These are phyloP conservation scores for Anastatica hierochuntica DNA, from an alignment of 345 rosid genomes.

Conservation along the genomic window DNA sequence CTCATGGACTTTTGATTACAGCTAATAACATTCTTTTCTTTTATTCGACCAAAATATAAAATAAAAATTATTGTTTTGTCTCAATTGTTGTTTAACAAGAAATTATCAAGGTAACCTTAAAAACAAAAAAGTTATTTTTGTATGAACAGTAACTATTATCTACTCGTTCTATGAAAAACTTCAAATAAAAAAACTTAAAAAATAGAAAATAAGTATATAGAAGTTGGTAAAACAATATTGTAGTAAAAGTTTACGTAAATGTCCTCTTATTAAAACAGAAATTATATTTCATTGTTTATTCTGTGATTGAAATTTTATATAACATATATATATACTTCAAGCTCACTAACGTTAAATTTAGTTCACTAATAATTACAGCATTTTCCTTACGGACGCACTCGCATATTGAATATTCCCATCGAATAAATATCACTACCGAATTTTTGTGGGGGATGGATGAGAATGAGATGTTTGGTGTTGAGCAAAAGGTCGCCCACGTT, in stretches of 20 bases:
- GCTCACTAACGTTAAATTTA: no score
- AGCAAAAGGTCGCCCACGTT: background rate
- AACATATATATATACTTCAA: background rate
- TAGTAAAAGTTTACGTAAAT: no score
- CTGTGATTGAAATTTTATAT: no score
- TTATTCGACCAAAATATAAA: background rate
- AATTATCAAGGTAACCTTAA: no score
- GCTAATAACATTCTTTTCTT: background rate
- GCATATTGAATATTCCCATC: constrained; percentile 15
- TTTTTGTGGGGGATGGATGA: constrained; percentile 18
- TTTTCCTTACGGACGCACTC: constrained; percentile 24
- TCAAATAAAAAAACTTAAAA: no score
- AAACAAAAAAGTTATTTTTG: no score
- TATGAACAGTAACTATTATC: no score
- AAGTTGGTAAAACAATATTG: no score
- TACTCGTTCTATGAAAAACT: no score
- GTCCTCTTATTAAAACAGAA: no score
- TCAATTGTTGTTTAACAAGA: background rate
- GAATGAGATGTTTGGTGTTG: constrained; percentile 13
- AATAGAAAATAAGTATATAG: no score
- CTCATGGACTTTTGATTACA: background rate
- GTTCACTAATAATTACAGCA: constrained; percentile 17
- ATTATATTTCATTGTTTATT: no score
- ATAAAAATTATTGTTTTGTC: background rate
- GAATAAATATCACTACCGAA: constrained; percentile 11